A percentile compares a stretch with the other conserved stretches of the same genome.
phyloP scores from a whole-genome alignment of 306 rosid species.

The Castanospermum australe region DNA sequence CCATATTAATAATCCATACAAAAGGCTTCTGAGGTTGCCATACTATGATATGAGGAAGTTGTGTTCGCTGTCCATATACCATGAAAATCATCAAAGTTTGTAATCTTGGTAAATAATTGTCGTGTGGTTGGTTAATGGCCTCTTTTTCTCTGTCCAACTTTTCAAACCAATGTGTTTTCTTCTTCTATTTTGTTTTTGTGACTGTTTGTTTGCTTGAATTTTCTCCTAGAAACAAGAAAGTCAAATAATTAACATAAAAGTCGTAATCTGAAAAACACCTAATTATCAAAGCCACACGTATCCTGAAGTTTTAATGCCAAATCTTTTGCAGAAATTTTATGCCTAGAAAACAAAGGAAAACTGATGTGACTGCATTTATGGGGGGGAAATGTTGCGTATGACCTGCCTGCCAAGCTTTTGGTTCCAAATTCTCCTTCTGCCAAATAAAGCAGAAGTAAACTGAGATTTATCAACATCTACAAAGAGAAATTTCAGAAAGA shows the following conservation, averaged over 20 bases:
- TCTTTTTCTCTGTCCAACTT: neutral
- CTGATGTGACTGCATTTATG: slow-evolving; percentile 38
- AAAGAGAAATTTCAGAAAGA: neutral
- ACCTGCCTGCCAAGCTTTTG: slow-evolving; percentile 18
- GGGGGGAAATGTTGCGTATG: slow-evolving; percentile 18
- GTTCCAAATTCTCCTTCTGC: neutral
- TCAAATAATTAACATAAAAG: slow-evolving; percentile 10
- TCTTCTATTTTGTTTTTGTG: neutral
- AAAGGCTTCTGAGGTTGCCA: slow-evolving; percentile 6
- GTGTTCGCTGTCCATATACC: slow-evolving; percentile 1
- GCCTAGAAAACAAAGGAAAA: slow-evolving; percentile 29
- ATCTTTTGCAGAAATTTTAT: slow-evolving; percentile 21
- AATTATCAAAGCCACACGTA: slow-evolving; percentile 22
- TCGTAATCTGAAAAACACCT: neutral
- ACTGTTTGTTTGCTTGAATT: neutral
- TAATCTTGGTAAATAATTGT: neutral
- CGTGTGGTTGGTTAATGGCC: neutral
- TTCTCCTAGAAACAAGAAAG: slow-evolving; percentile 7
- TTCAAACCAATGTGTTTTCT: neutral
- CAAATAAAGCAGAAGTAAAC: neutral
- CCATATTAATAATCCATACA: slow-evolving; percentile 13
- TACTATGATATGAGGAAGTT: neutral
- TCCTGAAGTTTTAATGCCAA: slow-evolving; percentile 25
- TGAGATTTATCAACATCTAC: slow-evolving; percentile 7
- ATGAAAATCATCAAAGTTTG: neutral